A percentile compares a stretch with the other conserved stretches of the same genome.
These are phyloP conservation scores for Candida quercuum DNA, from an alignment of 805 yeast genomes.

Conservation along the genomic window DNA sequence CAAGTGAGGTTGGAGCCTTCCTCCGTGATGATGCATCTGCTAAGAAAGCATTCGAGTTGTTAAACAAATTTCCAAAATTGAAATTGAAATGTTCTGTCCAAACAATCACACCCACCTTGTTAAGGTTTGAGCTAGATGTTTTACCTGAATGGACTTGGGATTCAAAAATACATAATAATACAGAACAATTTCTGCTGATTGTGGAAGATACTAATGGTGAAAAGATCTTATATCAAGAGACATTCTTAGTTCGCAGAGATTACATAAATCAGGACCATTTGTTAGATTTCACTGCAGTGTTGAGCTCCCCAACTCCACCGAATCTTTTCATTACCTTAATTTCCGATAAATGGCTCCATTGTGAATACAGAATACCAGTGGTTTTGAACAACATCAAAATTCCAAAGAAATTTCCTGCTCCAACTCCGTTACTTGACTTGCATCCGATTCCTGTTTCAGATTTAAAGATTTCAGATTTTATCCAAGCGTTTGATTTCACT, in stretches of 20 bases:
- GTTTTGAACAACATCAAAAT: conserved; percentile 42
- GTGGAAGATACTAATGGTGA: conserved; percentile 88
- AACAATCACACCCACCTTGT: conserved; percentile 69
- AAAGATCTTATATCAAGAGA: conserved; percentile 53
- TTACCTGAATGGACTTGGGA: conserved; percentile 82
- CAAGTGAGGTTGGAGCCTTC: conserved; percentile 80
- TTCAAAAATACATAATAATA: conserved; percentile 48
- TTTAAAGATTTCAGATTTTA: conserved; percentile 43
- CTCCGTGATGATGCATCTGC: conserved; percentile 69
- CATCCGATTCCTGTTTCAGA: conserved; percentile 45
- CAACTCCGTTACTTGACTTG: conserved; percentile 50
- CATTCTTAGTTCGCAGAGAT: conserved; percentile 44
- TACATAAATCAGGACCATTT: conserved; percentile 49
- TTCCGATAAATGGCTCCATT: conserved; percentile 84
- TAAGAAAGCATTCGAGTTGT: conserved; percentile 46
- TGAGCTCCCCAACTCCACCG: conserved; percentile 56
- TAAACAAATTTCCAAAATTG: conserved; percentile 71
- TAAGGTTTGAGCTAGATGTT: conserved; percentile 62
- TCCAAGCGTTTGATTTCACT: conserved; percentile 38
- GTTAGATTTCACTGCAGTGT: conserved; percentile 60
- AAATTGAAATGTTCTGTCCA: conserved; percentile 55
- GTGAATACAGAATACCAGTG: conserved; percentile 59
- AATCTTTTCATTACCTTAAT: conserved; percentile 65
- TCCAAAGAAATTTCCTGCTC: conserved; percentile 63
- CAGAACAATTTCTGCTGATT: conserved; percentile 62